Percentiles rank a stretch among this genome's conserved stretches.
Conservation (phyloP, 2,329 filamentous ascomycete species). For the Aspergillus spinulosporus region DNA sequence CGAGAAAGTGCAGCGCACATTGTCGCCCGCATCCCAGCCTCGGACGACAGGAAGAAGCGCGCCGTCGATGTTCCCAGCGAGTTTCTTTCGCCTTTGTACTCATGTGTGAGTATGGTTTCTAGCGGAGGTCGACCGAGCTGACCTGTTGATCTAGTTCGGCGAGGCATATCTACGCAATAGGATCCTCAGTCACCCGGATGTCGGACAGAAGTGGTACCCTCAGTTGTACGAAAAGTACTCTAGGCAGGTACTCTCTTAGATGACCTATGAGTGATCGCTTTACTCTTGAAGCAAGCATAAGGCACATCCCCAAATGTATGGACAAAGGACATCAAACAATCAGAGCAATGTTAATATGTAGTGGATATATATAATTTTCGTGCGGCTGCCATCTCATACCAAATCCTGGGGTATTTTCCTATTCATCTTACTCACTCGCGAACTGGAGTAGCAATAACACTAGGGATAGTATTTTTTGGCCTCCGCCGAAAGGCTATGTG, state of each 20-base stretch:
- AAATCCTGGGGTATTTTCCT: no score
- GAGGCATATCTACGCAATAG: conserved; percentile 41
- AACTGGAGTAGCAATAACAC: no score
- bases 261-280: neutral
- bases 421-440: no score
- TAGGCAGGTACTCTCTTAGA: neutral
- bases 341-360: no score
- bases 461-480: no score
- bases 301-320: no score
- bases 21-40: conserved; percentile 30
- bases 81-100: conserved; percentile 38
- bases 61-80: conserved; percentile 40
- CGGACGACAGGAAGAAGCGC: conserved; percentile 33
- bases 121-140: no score
- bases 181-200: conserved; percentile 39
- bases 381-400: no score
- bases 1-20: conserved; percentile 36
- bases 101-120: conserved; percentile 30
- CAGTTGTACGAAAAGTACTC: conserved; percentile 29
- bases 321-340: no score
- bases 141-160: conserved; percentile 30
- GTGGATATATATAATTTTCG: no score
- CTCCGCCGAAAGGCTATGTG: no score
- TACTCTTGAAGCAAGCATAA: no score
- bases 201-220: conserved; percentile 39